Evolutionary conservation across 2,329 filamentous ascomycete species (phyloP).

Genomic region (Tolypocladium sp.): DNA sequence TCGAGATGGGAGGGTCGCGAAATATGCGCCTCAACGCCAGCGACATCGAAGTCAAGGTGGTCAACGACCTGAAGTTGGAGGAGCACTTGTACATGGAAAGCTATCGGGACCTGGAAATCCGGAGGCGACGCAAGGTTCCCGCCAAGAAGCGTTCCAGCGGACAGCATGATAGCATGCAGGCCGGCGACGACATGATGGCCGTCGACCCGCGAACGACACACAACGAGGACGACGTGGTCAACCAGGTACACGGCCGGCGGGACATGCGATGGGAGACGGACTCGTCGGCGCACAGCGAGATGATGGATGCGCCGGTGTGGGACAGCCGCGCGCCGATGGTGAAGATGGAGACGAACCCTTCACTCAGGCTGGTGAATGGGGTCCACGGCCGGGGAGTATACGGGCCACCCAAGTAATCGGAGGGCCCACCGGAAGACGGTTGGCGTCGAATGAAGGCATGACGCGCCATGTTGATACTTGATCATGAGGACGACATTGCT

Average conservation of each 20-base stretch:
- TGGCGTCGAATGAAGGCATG: not conserved
- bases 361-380: conserved; percentile 1
- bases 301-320: conserved; percentile 21
- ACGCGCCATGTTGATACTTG: not conserved
- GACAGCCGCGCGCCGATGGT: conserved; percentile 13
- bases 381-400: not conserved
- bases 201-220: conserved; percentile 22
- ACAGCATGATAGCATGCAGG: conserved; percentile 18
- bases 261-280: conserved; percentile 17
- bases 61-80: conserved; percentile 30
- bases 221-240: conserved; percentile 24
- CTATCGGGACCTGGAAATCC: conserved; percentile 23
- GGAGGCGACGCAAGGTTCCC: conserved; percentile 32
- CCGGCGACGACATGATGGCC: conserved; percentile 32
- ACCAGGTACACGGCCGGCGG: conserved; percentile 17
- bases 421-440: not conserved
- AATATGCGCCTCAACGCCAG: conserved; percentile 39
- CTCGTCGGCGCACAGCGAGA: conserved; percentile 11
- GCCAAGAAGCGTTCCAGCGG: conserved; percentile 15
- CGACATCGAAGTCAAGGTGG: conserved; percentile 41
- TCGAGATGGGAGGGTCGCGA: conserved; percentile 38
- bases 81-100: conserved; percentile 30
- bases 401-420: not conserved
- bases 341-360: conserved; percentile 15
- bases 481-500: not conserved